Evolutionary conservation across 2,329 filamentous ascomycete species (phyloP), one percentile per base, ranked within the genome.

Genomic region (Trichothecium sympodiale): DNA sequence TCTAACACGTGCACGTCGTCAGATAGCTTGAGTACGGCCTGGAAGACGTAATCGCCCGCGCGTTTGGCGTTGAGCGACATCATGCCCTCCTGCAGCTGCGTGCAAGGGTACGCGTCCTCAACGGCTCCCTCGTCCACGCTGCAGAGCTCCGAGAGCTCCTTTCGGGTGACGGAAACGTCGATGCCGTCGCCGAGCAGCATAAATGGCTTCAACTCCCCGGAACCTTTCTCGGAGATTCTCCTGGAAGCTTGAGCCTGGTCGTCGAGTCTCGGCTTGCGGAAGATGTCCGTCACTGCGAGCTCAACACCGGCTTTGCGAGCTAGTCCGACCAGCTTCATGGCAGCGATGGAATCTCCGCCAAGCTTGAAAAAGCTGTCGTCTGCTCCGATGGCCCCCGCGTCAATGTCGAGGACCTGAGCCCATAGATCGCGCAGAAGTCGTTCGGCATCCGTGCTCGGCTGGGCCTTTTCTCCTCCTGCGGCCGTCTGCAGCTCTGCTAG

Each of bases 331-430:
- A 74, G 48, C 43, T 65, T 68, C 65, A 74, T 75, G 1, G 67
- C 67, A 2, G 60, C 50, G 9, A 73, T 62, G 0, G 69, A 72
- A 49, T 72, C 68, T 14, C 69, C 69, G 2, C 69, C 69, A 0
- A 71, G 57, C 2, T 59, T 60, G 57, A 73, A 71, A 49, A 74
- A 73, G 50, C 67, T 68, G 41, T 71, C 63, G 10, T 69, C 60
- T 3, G 60, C 47, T 2, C 63, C 58, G 8, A 71, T 65, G 3
- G 12, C 16, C 17, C 17, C 14, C 5, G 15, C 9, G 10, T 16
- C 15, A 16, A 31, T 2, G 15, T 17, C 14, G 29, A 31, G 29
- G 10, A 31, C 14, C 15, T 16, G 3, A 17, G 29, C 15, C 29
- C 29, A 31, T 10, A 31, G 14, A 15, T 17, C 4, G 15, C 17